A percentile compares a stretch with the other conserved stretches of the same genome.
These are phyloP conservation scores for Barnettozyma wickerhamii DNA, from an alignment of 805 yeast species.

Conservation along the genomic window DNA sequence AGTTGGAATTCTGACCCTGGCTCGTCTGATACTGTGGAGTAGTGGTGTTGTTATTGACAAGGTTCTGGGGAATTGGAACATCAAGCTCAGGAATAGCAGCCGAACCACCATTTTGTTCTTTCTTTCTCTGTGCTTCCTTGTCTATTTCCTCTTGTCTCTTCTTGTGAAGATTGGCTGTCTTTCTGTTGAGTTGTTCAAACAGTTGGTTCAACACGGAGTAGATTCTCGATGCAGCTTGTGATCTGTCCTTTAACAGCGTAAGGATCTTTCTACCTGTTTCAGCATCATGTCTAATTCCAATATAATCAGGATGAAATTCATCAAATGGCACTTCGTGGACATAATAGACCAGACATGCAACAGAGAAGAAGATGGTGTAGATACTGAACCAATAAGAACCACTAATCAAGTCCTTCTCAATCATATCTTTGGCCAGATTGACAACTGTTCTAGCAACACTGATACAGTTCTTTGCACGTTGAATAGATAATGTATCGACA, in stretches of 20 bases:
- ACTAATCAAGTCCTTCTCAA: conserved; percentile 60
- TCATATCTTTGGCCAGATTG: conserved; percentile 75
- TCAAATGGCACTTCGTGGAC: conserved; percentile 53
- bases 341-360: conserved; percentile 80
- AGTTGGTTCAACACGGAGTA: conserved; percentile 75
- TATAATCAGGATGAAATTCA: conserved; percentile 47
- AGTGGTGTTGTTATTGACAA: conserved; percentile 16
- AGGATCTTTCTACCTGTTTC: conserved; percentile 76
- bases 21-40: no score
- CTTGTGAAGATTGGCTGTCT: conserved; percentile 49
- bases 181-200: conserved; percentile 71
- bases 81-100: conserved; percentile 2
- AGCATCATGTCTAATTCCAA: conserved; percentile 65
- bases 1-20: background rate
- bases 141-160: conserved; percentile 19
- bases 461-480: conserved; percentile 78
- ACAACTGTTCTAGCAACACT: conserved; percentile 81
- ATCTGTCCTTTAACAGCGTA: conserved; percentile 63
- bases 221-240: conserved; percentile 76
- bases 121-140: conserved; percentile 6
- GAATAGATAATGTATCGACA: conserved; percentile 57
- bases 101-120: conserved; percentile 10
- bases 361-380: conserved; percentile 84
- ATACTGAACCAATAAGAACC: conserved; percentile 93
- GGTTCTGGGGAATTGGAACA: conserved; percentile 26